A percentile compares a stretch with the other conserved stretches of the same genome.
Conservation (phyloP, 805 yeast species). For the Candida alai region DNA sequence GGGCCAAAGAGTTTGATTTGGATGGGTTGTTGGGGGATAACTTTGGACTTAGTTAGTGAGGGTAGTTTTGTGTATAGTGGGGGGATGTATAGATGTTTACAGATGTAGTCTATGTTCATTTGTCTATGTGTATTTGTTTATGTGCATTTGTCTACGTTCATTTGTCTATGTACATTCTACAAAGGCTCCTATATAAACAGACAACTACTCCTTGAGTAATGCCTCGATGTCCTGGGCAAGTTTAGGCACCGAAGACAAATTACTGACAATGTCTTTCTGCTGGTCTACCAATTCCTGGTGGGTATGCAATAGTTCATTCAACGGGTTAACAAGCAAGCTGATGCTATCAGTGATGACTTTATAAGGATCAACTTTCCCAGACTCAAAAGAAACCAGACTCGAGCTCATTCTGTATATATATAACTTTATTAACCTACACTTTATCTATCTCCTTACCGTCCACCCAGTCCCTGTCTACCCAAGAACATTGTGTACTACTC, state of each 20-base stretch:
- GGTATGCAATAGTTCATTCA: conserved; percentile 19
- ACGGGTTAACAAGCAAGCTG: conserved; percentile 21
- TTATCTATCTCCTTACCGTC: too few species aligned
- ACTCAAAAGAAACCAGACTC: too few species aligned
- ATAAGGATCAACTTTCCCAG: conserved; percentile 26
- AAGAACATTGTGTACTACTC: too few species aligned
- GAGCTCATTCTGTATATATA: too few species aligned
- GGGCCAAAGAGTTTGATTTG: conserved; percentile 94
- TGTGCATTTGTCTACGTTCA: too few species aligned
- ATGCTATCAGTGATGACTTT: conserved; percentile 19
- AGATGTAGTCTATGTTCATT: background rate
- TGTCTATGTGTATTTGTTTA: conserved; percentile 1
- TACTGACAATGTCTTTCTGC: conserved; percentile 22
- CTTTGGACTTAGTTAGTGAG: conserved; percentile 28
- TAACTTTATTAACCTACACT: too few species aligned
- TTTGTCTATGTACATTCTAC: too few species aligned
- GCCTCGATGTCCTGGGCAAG: conserved; percentile 3
- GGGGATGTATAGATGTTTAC: conserved; percentile 1
- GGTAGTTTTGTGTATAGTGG: too few species aligned
- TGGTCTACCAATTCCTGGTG: conserved; percentile 31
- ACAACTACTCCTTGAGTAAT: background rate
- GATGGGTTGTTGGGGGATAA: conserved; percentile 66
- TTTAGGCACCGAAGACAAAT: conserved; percentile 12
- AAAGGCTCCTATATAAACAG: conserved; percentile 1
- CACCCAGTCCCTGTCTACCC: too few species aligned